Evolutionary conservation across 2,329 filamentous ascomycete species (phyloP).

Genomic region (Neonectria magnoliae): DNA sequence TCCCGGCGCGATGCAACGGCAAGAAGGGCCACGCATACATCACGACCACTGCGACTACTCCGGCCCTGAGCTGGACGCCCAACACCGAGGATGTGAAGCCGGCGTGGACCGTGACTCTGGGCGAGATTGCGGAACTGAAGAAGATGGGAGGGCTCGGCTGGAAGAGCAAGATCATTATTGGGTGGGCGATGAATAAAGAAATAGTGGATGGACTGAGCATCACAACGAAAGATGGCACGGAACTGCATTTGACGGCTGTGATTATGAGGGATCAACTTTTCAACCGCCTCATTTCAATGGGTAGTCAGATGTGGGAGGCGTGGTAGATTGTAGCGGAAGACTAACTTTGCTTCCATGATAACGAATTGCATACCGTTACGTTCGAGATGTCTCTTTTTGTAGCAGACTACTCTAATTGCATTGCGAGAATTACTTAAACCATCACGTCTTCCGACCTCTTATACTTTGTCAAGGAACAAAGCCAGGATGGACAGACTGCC

Average conservation of each 20-base stretch:
- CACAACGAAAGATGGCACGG: conserved; percentile 63
- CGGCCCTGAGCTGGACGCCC: conserved; percentile 72
- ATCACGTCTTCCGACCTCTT: no score
- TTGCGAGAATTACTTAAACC: no score
- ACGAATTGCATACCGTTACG: no score
- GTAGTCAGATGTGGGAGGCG: conserved; percentile 84
- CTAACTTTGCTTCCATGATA: not conserved
- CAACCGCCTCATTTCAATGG: conserved; percentile 80
- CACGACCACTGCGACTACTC: conserved; percentile 71
- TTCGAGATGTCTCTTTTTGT: no score
- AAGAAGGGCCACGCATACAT: conserved; percentile 79
- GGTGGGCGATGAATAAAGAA: conserved; percentile 79
- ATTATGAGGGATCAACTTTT: conserved; percentile 80
- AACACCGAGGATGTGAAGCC: conserved; percentile 66
- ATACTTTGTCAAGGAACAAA: no score
- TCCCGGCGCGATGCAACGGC: conserved; percentile 76
- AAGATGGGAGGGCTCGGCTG: conserved; percentile 85
- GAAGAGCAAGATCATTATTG: conserved; percentile 85
- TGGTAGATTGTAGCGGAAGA: conserved; percentile 59
- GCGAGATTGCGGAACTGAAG: conserved; percentile 76
- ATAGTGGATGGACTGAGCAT: conserved; percentile 81
- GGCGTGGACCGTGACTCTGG: conserved; percentile 75
- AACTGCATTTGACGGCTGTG: conserved; percentile 75
- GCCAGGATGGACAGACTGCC: no score
- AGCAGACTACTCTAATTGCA: no score